A percentile compares a stretch with the other conserved stretches of the same genome.
phyloP scores from a whole-genome alignment of 768 basidiomycete species.

The Suillus placidus region DNA sequence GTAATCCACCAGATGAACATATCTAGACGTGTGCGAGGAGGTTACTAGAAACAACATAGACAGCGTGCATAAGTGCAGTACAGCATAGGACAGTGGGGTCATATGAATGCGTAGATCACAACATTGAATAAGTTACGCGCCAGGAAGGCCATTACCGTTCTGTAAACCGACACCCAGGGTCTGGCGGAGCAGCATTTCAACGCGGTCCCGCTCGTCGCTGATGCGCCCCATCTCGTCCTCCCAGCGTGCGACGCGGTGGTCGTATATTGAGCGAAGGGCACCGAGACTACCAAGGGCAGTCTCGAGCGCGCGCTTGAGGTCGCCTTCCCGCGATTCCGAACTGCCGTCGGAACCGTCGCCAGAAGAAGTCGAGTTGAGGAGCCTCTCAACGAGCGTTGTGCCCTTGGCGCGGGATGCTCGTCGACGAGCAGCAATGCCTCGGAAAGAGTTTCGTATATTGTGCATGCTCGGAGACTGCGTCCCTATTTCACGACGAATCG shows the following conservation, averaged over 20 bases:
- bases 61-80: conserved; percentile 4
- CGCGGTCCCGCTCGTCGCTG: conserved; percentile 65
- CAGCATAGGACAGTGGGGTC: conserved; percentile 6
- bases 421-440: conserved; percentile 59
- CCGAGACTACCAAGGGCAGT: conserved; percentile 68
- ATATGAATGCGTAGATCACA: neutral
- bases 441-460: conserved; percentile 59
- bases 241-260: conserved; percentile 70
- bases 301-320: conserved; percentile 68
- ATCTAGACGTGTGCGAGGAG: neutral
- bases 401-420: conserved; percentile 45
- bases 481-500: conserved; percentile 62
- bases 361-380: conserved; percentile 43
- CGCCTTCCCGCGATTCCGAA: conserved; percentile 58
- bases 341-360: conserved; percentile 60
- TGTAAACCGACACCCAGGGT: conserved; percentile 51
- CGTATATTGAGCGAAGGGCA: conserved; percentile 64
- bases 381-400: conserved; percentile 49
- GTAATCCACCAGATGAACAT: neutral
- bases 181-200: conserved; percentile 68
- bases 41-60: neutral
- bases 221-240: conserved; percentile 68
- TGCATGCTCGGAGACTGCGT: conserved; percentile 50
- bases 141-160: conserved; percentile 21
- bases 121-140: neutral